Evolutionary conservation across 2,329 filamentous ascomycete genomes (phyloP), one percentile per base, ranked within the genome.

Genomic region (Alternaria arborescens): DNA sequence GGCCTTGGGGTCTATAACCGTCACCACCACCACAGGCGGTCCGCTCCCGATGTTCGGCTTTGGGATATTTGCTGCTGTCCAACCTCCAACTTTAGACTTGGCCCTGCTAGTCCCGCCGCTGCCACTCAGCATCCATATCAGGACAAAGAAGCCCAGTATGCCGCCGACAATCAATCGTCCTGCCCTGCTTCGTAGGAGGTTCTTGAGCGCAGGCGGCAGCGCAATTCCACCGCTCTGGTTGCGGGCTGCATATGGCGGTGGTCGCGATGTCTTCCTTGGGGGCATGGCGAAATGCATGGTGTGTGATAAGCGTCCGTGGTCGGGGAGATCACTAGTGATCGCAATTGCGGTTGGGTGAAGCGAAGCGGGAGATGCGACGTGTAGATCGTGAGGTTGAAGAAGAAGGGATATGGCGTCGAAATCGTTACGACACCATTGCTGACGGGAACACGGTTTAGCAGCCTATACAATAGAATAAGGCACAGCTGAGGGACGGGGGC

Each of bases 211-310:
- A 64, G 86, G 78, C n/a, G 75, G 75, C 24, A 77, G 64, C 10
- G 64, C 63, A 40, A 73, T 58, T n/a, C 60, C 58, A 14, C 58
- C 53, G 32, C 61, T 70, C 73, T 88, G 82, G 66, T 86, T 84
- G 72, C 88, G 85, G 48, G 86, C 84, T 66, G 85, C 84, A 80
- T 92, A 94, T 30, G 90, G 89, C 67, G 89, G 87, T 68, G 91
- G 88, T 75, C 90, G 88, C 67, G 91, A 94, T 74, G 87, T 88
- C 82, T 94, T 97, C 79, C 93, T 90, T 73, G 92, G 88, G 56
- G 93, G 93, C 71, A 96, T 89, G 66, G 94, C 93, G 84, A 94
- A 93, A 79, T 97, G 94, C 93, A 97, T 82, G 60, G 69, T 75
- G 70, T 71, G 64, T 51, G 32, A 44, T 41, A 53, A 51, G 46